A percentile compares a stretch with the other conserved stretches of the same genome.
These are phyloP conservation scores for Zymoseptoria tritici DNA, from an alignment of 2,329 filamentous ascomycete genomes.

Conservation along the genomic window DNA sequence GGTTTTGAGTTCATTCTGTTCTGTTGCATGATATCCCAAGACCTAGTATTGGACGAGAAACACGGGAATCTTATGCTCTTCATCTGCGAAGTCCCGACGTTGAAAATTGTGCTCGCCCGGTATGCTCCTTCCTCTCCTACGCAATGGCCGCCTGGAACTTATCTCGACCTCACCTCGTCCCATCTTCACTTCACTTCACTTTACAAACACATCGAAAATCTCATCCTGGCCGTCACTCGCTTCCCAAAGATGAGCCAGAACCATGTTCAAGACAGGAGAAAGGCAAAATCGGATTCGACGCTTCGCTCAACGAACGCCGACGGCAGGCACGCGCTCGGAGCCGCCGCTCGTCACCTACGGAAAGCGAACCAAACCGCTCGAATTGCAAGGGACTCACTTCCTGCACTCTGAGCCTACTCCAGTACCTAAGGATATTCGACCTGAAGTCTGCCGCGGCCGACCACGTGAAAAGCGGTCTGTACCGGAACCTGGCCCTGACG, in stretches of 20 bases:
- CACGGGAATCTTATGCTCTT: neutral
- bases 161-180: neutral
- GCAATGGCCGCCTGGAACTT: neutral
- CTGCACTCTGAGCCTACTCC: constrained; percentile 10
- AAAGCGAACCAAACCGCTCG: constrained; percentile 14
- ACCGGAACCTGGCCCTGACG: constrained; percentile 17
- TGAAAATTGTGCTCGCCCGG: neutral
- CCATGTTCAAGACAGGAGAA: neutral
- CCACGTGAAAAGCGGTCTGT: neutral
- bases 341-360: constrained; percentile 15
- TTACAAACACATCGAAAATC: neutral
- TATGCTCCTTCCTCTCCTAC: neutral
- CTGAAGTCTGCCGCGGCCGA: constrained; percentile 7
- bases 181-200: neutral
- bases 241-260: neutral
- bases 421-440: constrained; percentile 10
- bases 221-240: neutral
- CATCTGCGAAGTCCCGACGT: neutral
- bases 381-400: constrained; percentile 15
- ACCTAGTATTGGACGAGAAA: neutral
- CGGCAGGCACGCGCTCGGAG: neutral
- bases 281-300: neutral
- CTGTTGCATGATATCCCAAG: neutral
- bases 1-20: neutral
- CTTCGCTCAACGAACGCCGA: neutral